Conservation (phyloP, 164 flowering plant genomes). For the Buxus sempervirens region DNA sequence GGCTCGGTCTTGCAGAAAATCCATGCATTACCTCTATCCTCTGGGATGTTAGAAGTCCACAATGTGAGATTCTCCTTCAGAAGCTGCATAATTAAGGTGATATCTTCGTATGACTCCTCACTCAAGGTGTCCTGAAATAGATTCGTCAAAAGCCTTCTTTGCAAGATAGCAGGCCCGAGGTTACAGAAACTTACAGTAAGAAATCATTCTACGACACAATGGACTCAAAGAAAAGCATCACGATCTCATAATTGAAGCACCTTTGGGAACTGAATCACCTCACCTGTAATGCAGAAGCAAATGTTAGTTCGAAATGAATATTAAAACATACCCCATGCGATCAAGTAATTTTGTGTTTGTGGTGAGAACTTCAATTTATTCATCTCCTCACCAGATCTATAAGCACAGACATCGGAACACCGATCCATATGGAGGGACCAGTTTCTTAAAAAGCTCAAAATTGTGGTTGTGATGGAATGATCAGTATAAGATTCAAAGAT, state of each 20-base stretch:
- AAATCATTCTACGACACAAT: too few species aligned
- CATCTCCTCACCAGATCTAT: constrained; percentile 46
- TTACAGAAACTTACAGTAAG: too few species aligned
- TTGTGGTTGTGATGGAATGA: constrained; percentile 15
- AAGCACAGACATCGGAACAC: constrained; percentile 30
- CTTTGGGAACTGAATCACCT: constrained; percentile 68
- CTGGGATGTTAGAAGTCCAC: constrained; percentile 64
- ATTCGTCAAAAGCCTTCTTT: constrained; percentile 60
- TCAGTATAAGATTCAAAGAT: too few species aligned
- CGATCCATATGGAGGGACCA: background rate
- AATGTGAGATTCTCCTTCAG: constrained; percentile 56
- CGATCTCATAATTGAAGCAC: too few species aligned
- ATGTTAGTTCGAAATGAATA: background rate
- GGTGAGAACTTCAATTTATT: too few species aligned
- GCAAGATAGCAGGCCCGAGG: constrained; percentile 59
- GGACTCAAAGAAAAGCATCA: too few species aligned
- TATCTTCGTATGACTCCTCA: constrained; percentile 58
- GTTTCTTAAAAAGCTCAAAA: background rate
- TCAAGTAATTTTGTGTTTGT: too few species aligned
- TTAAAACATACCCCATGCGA: too few species aligned
- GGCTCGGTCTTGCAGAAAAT: background rate
- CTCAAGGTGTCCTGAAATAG: constrained; percentile 52
- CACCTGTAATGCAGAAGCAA: constrained; percentile 43
- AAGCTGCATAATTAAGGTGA: constrained; percentile 59
- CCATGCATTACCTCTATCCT: constrained; percentile 49